These are phyloP conservation scores for Hemisphaericaspora xylanilytica DNA, from an alignment of 1,139 yeast genomes.

Conservation along the genomic window DNA sequence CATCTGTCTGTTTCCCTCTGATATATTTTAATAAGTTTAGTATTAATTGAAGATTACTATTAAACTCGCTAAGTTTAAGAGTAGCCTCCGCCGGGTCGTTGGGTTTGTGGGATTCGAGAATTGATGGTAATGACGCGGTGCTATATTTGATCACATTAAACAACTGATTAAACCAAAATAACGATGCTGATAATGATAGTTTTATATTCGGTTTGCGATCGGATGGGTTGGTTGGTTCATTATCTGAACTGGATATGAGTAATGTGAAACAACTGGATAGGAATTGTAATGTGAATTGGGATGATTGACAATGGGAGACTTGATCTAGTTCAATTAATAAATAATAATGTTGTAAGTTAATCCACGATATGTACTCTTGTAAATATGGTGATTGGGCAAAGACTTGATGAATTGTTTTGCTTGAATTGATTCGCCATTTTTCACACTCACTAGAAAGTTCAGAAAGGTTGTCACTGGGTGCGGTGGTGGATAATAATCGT, in stretches of 20 bases:
- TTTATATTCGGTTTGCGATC: constrained; percentile 9
- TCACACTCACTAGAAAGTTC: constrained; percentile 30
- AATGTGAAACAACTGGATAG: constrained; percentile 41
- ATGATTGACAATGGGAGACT: constrained; percentile 34
- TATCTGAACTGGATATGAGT: constrained; percentile 16
- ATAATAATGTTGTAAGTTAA: constrained; percentile 40
- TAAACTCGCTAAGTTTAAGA: constrained; percentile 25
- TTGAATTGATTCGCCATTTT: constrained; percentile 35
- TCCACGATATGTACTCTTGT: constrained; percentile 32
- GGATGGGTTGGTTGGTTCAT: constrained; percentile 3
- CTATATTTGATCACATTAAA: constrained; percentile 36
- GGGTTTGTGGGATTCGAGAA: constrained; percentile 1
- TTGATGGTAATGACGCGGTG: constrained; percentile 20
- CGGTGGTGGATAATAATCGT: constrained; percentile 13
- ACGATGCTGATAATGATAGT: constrained; percentile 14
- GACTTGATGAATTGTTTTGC: constrained; percentile 27
- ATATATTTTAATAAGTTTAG: constrained; percentile 23
- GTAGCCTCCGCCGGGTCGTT: constrained; percentile 2
- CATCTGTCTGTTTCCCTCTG: constrained; percentile 4
- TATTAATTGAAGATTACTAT: constrained; percentile 31
- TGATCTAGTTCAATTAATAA: constrained; percentile 43
- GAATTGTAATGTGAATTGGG: constrained; percentile 43
- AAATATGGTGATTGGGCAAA: constrained; percentile 25
- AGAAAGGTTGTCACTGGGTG: constrained; percentile 7
- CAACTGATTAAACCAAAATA: constrained; percentile 36